Evolutionary conservation across 1,284 basidiomycete genomes (phyloP).

Genomic region (Pseudozyma tsukubaensis): DNA sequence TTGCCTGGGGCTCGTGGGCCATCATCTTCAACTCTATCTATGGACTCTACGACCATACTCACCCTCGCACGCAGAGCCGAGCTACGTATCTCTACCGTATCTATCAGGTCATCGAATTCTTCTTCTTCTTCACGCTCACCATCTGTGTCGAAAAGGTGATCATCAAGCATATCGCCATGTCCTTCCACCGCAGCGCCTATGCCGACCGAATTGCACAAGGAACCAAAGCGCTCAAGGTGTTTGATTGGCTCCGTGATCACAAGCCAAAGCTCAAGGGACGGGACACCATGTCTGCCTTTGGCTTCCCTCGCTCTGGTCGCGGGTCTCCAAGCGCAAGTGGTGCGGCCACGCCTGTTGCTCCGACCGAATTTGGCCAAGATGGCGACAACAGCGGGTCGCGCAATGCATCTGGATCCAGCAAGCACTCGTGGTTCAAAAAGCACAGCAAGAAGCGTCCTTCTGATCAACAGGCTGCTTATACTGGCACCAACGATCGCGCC

Average conservation of each 20-base stretch:
- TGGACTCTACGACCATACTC: slow-evolving; percentile 51
- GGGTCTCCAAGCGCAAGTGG: slow-evolving; percentile 46
- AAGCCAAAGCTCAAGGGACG: slow-evolving; percentile 73
- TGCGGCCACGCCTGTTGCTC: slow-evolving; percentile 26
- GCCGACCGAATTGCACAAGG: slow-evolving; percentile 78
- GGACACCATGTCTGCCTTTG: slow-evolving; percentile 69
- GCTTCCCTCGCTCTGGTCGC: slow-evolving; percentile 69
- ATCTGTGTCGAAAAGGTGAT: slow-evolving; percentile 63
- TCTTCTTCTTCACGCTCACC: slow-evolving; percentile 65
- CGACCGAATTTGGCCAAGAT: slow-evolving; percentile 33
- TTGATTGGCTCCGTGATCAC: slow-evolving; percentile 79
- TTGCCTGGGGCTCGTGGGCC: slow-evolving; percentile 64
- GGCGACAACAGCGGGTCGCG: slow-evolving; percentile 13
- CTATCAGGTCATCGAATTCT: slow-evolving; percentile 65
- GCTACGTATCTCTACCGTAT: slow-evolving; percentile 62
- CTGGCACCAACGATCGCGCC: slow-evolving; percentile 22
- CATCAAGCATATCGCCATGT: slow-evolving; percentile 64
- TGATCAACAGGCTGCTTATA: slow-evolving; percentile 20
- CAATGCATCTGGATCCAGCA: slow-evolving; percentile 21
- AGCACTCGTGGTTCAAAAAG: slow-evolving; percentile 51
- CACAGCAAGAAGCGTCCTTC: slow-evolving; percentile 59
- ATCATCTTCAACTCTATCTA: slow-evolving; percentile 65
- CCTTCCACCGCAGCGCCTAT: slow-evolving; percentile 80
- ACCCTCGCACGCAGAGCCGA: slow-evolving; percentile 33
- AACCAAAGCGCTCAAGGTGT: slow-evolving; percentile 73